Evolutionary conservation across 352 stramenopile species (phyloP).

Genomic region (Globisporangium paroecandrum): DNA sequence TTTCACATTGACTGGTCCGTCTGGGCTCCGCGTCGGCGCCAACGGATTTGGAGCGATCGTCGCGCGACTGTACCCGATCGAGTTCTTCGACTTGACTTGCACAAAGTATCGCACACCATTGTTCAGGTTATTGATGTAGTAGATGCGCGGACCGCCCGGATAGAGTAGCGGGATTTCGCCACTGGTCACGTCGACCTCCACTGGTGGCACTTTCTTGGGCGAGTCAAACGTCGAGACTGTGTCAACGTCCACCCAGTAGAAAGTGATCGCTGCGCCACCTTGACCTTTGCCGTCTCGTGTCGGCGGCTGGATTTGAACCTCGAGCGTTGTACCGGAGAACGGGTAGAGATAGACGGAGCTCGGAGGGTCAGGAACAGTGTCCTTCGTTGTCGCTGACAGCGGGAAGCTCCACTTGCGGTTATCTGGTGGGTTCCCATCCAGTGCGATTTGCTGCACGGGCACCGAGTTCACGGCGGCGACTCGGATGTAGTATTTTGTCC

Average conservation of each 20-base stretch:
- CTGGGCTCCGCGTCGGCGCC: slow-evolving; percentile 46
- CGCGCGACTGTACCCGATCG: slow-evolving; percentile 60
- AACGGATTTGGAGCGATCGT: slow-evolving; percentile 57
- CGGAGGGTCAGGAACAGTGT: slow-evolving; percentile 80
- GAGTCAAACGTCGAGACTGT: slow-evolving; percentile 76
- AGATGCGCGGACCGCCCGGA: slow-evolving; percentile 53
- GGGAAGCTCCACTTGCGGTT: slow-evolving; percentile 91
- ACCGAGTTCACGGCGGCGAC: slow-evolving; percentile 91
- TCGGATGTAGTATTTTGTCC: slow-evolving; percentile 88
- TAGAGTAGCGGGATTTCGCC: slow-evolving; percentile 50
- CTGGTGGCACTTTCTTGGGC: slow-evolving; percentile 34
- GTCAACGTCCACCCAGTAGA: slow-evolving; percentile 69
- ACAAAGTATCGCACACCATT: slow-evolving; percentile 83
- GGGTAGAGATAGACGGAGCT: slow-evolving; percentile 53
- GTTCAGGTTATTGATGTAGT: slow-evolving; percentile 65
- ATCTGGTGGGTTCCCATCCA: slow-evolving; percentile 70
- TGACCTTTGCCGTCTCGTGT: slow-evolving; percentile 59
- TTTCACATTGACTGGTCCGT: slow-evolving; percentile 53
- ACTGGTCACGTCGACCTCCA: slow-evolving; percentile 29
- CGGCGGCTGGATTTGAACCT: slow-evolving; percentile 75
- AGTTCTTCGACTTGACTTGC: slow-evolving; percentile 75
- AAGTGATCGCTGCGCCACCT: slow-evolving; percentile 38
- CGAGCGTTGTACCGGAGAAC: slow-evolving; percentile 55
- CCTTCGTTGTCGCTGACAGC: slow-evolving; percentile 62
- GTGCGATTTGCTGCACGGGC: slow-evolving; percentile 76